Conservation (phyloP, 495 filamentous ascomycete genomes). For the Xylaria telfairii region DNA sequence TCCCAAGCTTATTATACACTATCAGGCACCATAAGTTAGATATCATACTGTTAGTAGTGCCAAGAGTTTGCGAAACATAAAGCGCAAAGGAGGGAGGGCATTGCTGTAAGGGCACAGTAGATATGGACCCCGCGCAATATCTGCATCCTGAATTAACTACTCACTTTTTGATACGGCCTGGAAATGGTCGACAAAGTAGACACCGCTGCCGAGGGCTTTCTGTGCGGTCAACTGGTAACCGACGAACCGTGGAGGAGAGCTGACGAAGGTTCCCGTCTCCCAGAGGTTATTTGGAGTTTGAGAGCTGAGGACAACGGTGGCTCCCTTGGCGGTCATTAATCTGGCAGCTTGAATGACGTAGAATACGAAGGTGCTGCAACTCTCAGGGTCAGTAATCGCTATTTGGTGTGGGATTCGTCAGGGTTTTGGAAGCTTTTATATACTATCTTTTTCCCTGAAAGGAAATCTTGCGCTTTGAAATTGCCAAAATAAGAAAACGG, state of each 20-base stretch:
- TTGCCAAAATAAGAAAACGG: too few species aligned
- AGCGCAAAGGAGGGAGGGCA: slow-evolving; percentile 31
- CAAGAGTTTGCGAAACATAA: slow-evolving; percentile 39
- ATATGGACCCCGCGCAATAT: background rate
- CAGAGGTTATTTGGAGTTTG: slow-evolving; percentile 56
- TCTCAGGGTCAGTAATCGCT: too few species aligned
- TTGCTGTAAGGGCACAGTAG: background rate
- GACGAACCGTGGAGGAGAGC: slow-evolving; percentile 11
- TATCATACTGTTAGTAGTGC: background rate
- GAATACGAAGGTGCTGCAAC: slow-evolving; percentile 55
- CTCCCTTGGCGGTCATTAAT: slow-evolving; percentile 58
- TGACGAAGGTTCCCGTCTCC: slow-evolving; percentile 22
- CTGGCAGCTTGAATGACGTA: slow-evolving; percentile 63
- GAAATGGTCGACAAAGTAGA: slow-evolving; percentile 57
- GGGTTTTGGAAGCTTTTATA: too few species aligned
- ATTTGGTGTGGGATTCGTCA: too few species aligned
- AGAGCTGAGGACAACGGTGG: slow-evolving; percentile 62
- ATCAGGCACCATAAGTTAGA: slow-evolving; percentile 1
- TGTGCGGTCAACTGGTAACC: slow-evolving; percentile 57
- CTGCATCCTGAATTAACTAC: slow-evolving; percentile 34
- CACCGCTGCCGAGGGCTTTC: slow-evolving; percentile 45
- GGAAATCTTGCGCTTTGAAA: too few species aligned
- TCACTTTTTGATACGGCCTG: slow-evolving; percentile 20
- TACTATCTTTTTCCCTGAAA: too few species aligned
- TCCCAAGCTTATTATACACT: slow-evolving; percentile 40